phyloP scores from a whole-genome alignment of 1,284 basidiomycete genomes.

The Leccinum fuscescens region DNA sequence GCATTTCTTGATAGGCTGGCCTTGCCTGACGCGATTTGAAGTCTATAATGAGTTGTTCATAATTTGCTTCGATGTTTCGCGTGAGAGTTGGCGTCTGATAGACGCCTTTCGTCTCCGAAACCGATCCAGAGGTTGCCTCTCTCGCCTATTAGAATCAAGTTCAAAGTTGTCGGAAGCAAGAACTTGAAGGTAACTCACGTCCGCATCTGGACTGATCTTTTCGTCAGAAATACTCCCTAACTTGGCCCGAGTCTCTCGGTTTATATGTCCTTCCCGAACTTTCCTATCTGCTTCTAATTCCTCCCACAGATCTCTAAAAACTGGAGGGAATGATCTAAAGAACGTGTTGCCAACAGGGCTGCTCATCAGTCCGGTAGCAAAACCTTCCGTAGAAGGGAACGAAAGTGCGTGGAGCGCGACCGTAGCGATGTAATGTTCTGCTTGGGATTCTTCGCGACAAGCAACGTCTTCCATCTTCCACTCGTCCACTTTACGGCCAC shows the following conservation, averaged over 20 bases:
- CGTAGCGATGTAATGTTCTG: slow-evolving; percentile 89
- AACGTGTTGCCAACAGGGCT: slow-evolving; percentile 53
- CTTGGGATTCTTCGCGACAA: slow-evolving; percentile 76
- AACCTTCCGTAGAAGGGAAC: slow-evolving; percentile 61
- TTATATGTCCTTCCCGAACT: slow-evolving; percentile 58
- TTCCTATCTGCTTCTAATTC: slow-evolving; percentile 77
- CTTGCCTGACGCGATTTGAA: slow-evolving; percentile 64
- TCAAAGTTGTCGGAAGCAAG: neutral
- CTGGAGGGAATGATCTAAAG: slow-evolving; percentile 73
- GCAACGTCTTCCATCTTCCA: slow-evolving; percentile 88
- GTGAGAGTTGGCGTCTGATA: slow-evolving; percentile 10
- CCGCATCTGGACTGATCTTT: slow-evolving; percentile 46
- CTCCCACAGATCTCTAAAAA: slow-evolving; percentile 91
- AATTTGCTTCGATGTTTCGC: slow-evolving; percentile 29
- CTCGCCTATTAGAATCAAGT: slow-evolving; percentile 26
- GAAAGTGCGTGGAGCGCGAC: slow-evolving; percentile 80
- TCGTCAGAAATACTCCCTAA: slow-evolving; percentile 61
- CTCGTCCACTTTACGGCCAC: slow-evolving; percentile 58
- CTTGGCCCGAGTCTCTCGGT: slow-evolving; percentile 70
- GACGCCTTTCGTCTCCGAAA: slow-evolving; percentile 18
- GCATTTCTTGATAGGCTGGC: slow-evolving; percentile 81
- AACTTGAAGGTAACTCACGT: slow-evolving; percentile 37
- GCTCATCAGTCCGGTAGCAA: slow-evolving; percentile 47
- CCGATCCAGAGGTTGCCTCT: slow-evolving; percentile 32
- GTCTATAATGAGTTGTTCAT: slow-evolving; percentile 54